phyloP scores from a whole-genome alignment of 164 flowering plant species.

The Buxus sempervirens region DNA sequence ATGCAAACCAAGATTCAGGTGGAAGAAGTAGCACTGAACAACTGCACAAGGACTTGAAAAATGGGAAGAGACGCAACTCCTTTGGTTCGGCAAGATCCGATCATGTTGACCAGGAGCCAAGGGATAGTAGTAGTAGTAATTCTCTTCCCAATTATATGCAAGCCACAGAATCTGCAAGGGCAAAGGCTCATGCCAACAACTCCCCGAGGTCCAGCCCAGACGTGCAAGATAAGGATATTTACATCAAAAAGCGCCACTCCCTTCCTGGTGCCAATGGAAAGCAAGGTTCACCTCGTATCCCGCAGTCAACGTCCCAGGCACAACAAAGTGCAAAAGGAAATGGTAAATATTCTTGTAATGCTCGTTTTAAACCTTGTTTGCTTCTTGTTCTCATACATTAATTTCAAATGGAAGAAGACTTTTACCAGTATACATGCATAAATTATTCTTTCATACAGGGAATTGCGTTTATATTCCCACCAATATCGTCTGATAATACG shows the following conservation, averaged over 20 bases:
- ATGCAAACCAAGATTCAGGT: slow-evolving; percentile 41
- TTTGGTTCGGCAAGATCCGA: slow-evolving; percentile 58
- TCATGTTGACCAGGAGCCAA: slow-evolving; percentile 54
- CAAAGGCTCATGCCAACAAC: slow-evolving; percentile 55
- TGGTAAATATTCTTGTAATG: slow-evolving; percentile 43
- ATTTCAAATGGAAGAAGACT: not conserved
- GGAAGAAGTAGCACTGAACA: slow-evolving; percentile 51
- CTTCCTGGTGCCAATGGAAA: slow-evolving; percentile 68
- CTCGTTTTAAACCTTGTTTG: slow-evolving; percentile 30
- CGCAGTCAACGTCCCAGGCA: slow-evolving; percentile 59
- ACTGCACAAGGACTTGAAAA: slow-evolving; percentile 47
- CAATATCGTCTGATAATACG: not conserved
- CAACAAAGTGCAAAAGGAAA: slow-evolving; percentile 65
- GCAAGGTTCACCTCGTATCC: slow-evolving; percentile 78
- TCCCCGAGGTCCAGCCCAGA: slow-evolving; percentile 94
- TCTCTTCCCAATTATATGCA: slow-evolving; percentile 93
- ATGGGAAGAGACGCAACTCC: slow-evolving; percentile 65
- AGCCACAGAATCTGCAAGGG: slow-evolving; percentile 94
- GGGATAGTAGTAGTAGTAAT: slow-evolving; percentile 53
- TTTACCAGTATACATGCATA: not conserved
- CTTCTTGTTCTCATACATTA: not conserved
- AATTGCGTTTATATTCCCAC: not conserved
- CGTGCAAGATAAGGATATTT: slow-evolving; percentile 61
- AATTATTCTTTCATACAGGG: not conserved
- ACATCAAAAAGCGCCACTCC: slow-evolving; percentile 71